Evolutionary conservation across 306 rosid genomes (phyloP), one percentile per base, ranked within the genome.

Genomic region (Leucaena leucocephala): DNA sequence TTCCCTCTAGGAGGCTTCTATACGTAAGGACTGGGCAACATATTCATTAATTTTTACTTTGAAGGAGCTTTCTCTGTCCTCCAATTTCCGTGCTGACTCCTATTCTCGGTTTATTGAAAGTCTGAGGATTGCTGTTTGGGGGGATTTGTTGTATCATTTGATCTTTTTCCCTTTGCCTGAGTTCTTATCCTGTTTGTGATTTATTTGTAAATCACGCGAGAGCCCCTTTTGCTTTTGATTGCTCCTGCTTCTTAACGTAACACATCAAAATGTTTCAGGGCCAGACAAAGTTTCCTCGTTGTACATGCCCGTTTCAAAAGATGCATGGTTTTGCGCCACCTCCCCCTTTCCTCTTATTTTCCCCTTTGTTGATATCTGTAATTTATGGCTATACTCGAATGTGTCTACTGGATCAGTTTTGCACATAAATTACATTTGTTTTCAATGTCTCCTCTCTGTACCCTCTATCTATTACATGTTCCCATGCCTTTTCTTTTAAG

Each of bases 1-100:
- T 76, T 19, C 92, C 97, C n/a, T 61, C 82, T 10, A 86, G 99
- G 87, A 91, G 93, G 88, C 99, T 96, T 83, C 86, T 96, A 85
- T 91, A 83, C 81, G 81, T 83, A 78, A 89, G 91, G 83, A 86
- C 80, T 3, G 81, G 74, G 43, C 83, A 84, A 74, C 71, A 82
- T 68, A 80, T 83, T 45, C 76, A 81, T 73, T 88, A 87, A 85
- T 76, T 68, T 33, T 44, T 69, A 69, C 63, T 45, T 71, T 33
- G 72, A 72, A 44, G 49, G 77, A 57, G 70, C 61, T 63, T 77
- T 73, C 83, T 86, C 85, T 77, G 74, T 61, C 45, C 80, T 35
- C 46, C 76, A 81, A 68, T 70, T 0, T 27, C 27, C 27, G 27
- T 27, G 58, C 74, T 74, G 62, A 79, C 72, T 76, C 77, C 16